Conservation (phyloP, 371 early-diverging fungal species). For the Actinomucor elegans region DNA sequence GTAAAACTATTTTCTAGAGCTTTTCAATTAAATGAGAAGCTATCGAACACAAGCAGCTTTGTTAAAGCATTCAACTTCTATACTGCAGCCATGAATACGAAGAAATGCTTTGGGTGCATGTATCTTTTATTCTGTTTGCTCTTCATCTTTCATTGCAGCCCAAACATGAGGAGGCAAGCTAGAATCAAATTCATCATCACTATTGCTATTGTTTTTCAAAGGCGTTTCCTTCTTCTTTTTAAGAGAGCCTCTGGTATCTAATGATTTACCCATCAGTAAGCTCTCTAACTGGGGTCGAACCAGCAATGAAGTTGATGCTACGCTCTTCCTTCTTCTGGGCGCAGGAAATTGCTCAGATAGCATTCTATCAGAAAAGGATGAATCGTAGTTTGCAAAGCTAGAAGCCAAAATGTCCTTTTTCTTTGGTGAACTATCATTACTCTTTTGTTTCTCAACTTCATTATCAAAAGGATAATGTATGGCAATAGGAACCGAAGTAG, state of each 20-base stretch:
- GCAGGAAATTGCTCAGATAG: slow-evolving; percentile 24
- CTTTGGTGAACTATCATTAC: neutral
- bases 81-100: no score
- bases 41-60: no score
- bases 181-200: slow-evolving; percentile 19
- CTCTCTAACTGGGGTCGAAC: slow-evolving; percentile 21
- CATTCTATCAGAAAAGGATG: slow-evolving; percentile 24
- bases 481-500: slow-evolving; percentile 28
- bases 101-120: no score
- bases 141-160: slow-evolving; percentile 16
- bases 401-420: slow-evolving; percentile 17
- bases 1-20: no score
- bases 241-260: slow-evolving; percentile 22
- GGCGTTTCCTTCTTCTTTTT: slow-evolving; percentile 14
- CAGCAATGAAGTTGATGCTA: slow-evolving; percentile 2
- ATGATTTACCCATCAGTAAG: slow-evolving; percentile 22
- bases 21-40: no score
- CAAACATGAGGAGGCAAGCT: slow-evolving; percentile 18
- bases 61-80: no score
- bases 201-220: slow-evolving; percentile 4
- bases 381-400: slow-evolving; percentile 27
- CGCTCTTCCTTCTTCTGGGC: slow-evolving; percentile 13
- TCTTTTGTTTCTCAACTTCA: neutral
- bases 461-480: slow-evolving; percentile 16
- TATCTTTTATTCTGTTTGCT: slow-evolving; percentile 1